Conservation (phyloP, 768 basidiomycete species). For the Russula olivacea region DNA sequence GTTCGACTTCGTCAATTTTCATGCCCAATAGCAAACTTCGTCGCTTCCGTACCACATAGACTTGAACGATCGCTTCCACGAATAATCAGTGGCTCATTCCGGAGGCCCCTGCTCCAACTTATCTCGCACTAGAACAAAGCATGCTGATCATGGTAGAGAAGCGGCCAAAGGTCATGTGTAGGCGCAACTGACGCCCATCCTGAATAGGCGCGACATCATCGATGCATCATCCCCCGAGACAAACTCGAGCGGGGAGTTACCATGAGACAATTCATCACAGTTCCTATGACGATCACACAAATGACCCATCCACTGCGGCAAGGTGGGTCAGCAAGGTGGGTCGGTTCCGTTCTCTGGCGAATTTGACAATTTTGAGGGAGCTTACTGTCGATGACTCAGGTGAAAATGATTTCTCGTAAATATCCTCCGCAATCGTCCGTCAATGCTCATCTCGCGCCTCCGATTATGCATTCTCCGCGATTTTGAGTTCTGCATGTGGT, state of each 20-base stretch:
- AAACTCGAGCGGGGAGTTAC: slow-evolving; percentile 53
- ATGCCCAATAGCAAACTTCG: slow-evolving; percentile 17
- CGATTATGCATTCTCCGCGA: background rate
- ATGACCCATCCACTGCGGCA: slow-evolving; percentile 44
- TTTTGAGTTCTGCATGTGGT: background rate
- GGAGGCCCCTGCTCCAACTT: too few relatives aligned
- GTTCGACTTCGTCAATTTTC: background rate
- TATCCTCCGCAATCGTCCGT: slow-evolving; percentile 1
- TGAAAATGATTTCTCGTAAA: background rate
- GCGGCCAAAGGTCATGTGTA: background rate
- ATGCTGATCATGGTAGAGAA: background rate
- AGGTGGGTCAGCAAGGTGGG: slow-evolving; percentile 20
- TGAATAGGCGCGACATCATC: slow-evolving; percentile 54
- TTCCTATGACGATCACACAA: slow-evolving; percentile 62
- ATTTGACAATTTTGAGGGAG: slow-evolving; percentile 30
- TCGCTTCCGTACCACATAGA: slow-evolving; percentile 83
- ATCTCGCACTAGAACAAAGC: too few relatives aligned
- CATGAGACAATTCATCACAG: slow-evolving; percentile 51
- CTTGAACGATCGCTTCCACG: slow-evolving; percentile 61
- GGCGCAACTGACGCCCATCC: slow-evolving; percentile 27
- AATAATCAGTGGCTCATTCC: too few relatives aligned
- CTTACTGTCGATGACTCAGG: background rate
- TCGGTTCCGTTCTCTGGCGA: slow-evolving; percentile 36
- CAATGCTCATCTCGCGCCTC: background rate
- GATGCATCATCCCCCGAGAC: slow-evolving; percentile 47